Percentiles rank a stretch among this genome's conserved stretches.
phyloP scores from a whole-genome alignment of 768 basidiomycete genomes.

The Phanerodontia chrysosporium region DNA sequence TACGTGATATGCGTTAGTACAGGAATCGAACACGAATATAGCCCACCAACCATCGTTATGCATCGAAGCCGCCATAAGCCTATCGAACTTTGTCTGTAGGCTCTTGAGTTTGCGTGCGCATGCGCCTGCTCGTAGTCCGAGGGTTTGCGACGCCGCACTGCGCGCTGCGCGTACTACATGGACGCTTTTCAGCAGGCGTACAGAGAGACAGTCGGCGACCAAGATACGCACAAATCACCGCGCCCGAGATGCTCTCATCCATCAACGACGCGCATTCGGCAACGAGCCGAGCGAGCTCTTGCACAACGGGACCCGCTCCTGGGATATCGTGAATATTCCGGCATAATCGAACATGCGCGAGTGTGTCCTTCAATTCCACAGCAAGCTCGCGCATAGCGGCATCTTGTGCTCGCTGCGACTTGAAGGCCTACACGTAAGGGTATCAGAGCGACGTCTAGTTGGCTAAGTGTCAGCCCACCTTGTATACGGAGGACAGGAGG shows the following conservation, averaged over 20 bases:
- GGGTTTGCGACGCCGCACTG: background rate
- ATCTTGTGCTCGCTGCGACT: background rate
- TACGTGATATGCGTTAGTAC: background rate
- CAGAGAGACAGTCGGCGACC: background rate
- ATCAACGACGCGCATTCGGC: conserved; percentile 7
- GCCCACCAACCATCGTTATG: background rate
- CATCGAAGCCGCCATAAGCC: background rate
- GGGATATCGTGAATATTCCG: conserved; percentile 3
- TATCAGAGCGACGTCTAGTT: background rate
- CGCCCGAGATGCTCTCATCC: conserved; percentile 11
- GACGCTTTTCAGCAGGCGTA: background rate
- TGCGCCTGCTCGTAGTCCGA: too few relatives aligned
- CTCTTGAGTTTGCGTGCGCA: background rate
- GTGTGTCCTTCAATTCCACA: background rate
- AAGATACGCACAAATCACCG: background rate
- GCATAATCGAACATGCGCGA: conserved; percentile 1
- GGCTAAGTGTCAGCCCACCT: background rate
- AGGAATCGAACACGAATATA: background rate
- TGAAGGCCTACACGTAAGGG: background rate
- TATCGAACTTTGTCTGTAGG: background rate
- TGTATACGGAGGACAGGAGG: conserved; percentile 6
- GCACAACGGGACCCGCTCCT: background rate
- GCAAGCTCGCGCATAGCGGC: background rate
- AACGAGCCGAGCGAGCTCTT: conserved; percentile 1
- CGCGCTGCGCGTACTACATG: background rate